phyloP scores from a whole-genome alignment of 2,329 filamentous ascomycete genomes.

The Aspergillus sp. region DNA sequence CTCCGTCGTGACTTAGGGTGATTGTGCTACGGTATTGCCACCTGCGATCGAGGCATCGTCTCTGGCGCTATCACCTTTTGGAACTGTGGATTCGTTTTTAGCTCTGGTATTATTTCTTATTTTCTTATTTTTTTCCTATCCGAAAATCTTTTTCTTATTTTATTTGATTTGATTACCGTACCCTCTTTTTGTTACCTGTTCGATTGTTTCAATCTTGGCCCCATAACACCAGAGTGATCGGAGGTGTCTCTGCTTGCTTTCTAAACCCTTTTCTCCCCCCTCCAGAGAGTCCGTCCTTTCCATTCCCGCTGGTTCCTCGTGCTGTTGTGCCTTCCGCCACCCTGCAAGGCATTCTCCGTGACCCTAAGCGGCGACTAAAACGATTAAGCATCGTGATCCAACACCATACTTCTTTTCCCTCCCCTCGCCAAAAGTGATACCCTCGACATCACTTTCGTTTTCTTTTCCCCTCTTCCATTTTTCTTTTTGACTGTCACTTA shows the following conservation, averaged over 20 bases:
- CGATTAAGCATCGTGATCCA: constrained; percentile 38
- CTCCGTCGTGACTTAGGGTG: constrained; percentile 25
- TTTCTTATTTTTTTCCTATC: constrained; percentile 2
- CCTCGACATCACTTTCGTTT: not conserved
- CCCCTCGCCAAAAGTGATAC: not conserved
- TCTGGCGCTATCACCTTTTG: constrained; percentile 22
- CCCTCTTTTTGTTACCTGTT: constrained; percentile 2
- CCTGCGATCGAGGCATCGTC: constrained; percentile 22
- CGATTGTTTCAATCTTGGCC: not conserved
- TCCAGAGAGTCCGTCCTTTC: constrained; percentile 20
- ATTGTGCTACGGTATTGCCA: constrained; percentile 23
- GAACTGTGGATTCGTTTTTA: constrained; percentile 20
- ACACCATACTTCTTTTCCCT: constrained; percentile 14
- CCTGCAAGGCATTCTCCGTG: constrained; percentile 36
- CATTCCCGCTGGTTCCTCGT: constrained; percentile 32
- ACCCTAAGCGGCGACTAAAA: constrained; percentile 36
- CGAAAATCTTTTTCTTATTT: constrained; percentile 7
- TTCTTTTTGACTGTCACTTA: constrained; percentile 8
- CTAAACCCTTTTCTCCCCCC: constrained; percentile 19
- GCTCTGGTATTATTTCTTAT: constrained; percentile 11
- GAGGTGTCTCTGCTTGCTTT: constrained; percentile 12
- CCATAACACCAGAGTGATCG: not conserved
- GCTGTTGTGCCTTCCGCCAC: constrained; percentile 32
- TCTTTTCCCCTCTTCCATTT: constrained; percentile 1
- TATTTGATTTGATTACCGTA: constrained; percentile 3